phyloP scores from a whole-genome alignment of 1,284 basidiomycete genomes.

The Cystobasidium pallidum region DNA sequence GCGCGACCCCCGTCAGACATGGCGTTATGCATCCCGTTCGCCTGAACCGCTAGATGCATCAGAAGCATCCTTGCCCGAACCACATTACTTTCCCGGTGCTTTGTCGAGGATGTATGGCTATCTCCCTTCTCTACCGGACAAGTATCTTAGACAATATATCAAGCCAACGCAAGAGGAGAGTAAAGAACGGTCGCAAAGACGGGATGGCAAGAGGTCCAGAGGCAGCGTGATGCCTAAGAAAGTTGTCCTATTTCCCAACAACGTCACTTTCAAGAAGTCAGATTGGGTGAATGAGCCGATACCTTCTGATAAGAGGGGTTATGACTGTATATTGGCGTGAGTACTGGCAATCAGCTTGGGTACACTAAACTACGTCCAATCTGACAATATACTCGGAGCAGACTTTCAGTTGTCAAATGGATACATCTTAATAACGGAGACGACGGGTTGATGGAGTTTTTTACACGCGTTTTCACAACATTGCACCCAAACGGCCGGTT shows the following conservation, averaged over 20 bases:
- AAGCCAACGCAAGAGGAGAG: constrained; percentile 34
- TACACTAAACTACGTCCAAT: no score
- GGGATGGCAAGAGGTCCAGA: constrained; percentile 27
- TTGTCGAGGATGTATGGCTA: constrained; percentile 73
- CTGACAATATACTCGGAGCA: constrained; percentile 57
- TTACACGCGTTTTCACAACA: constrained; percentile 64
- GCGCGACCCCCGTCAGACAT: neutral
- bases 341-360: neutral
- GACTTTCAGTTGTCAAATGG: constrained; percentile 82
- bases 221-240: constrained; percentile 47
- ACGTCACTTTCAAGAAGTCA: constrained; percentile 67
- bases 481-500: constrained; percentile 66
- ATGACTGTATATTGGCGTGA: constrained; percentile 74
- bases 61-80: constrained; percentile 21
- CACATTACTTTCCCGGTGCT: constrained; percentile 69
- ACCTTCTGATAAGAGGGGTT: constrained; percentile 65
- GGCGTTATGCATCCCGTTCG: constrained; percentile 12
- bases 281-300: constrained; percentile 70
- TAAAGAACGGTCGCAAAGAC: constrained; percentile 25
- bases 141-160: constrained; percentile 54
- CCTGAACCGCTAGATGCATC: constrained; percentile 33
- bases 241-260: constrained; percentile 67
- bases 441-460: constrained; percentile 67
- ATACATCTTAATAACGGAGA: constrained; percentile 78
- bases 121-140: constrained; percentile 65